Percentiles rank a stretch among this genome's conserved stretches.
Conservation (phyloP, 768 basidiomycete genomes). For the Termitomyces sp. region DNA sequence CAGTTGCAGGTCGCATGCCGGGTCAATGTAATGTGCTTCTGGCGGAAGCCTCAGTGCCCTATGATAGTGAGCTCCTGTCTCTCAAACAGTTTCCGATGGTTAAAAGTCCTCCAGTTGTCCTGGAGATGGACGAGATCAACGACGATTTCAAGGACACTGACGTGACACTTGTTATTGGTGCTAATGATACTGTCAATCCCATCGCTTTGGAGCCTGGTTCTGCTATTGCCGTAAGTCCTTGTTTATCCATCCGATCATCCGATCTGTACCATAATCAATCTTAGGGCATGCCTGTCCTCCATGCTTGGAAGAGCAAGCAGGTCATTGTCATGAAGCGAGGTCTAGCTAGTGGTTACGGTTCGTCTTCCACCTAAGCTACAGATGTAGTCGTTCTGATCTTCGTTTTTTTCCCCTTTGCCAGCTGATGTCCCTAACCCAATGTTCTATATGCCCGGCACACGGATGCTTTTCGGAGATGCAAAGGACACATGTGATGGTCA, state of each 20-base stretch:
- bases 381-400: not conserved
- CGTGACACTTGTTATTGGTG: constrained; percentile 86
- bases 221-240: constrained; percentile 57
- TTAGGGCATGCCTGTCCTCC: constrained; percentile 87
- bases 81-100: not conserved
- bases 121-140: constrained; percentile 95
- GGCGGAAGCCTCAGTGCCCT: constrained; percentile 87
- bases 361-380: constrained; percentile 8
- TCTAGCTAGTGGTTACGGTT: constrained; percentile 84
- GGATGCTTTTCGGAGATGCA: constrained; percentile 91
- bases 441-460: constrained; percentile 89
- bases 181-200: constrained; percentile 91
- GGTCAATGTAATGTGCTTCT: constrained; percentile 91
- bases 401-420: constrained; percentile 18
- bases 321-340: constrained; percentile 93
- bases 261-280: not conserved
- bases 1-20: constrained; percentile 91
- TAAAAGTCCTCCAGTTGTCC: constrained; percentile 53
- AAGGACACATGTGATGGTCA: constrained; percentile 86
- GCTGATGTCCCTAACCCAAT: constrained; percentile 92
- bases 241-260: not conserved
- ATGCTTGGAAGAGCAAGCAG: constrained; percentile 92
- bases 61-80: constrained; percentile 56
- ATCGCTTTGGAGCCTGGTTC: constrained; percentile 85
- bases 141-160: constrained; percentile 88